Evolutionary conservation across 1,284 basidiomycete genomes (phyloP).

Genomic region (Vanrija humicola): DNA sequence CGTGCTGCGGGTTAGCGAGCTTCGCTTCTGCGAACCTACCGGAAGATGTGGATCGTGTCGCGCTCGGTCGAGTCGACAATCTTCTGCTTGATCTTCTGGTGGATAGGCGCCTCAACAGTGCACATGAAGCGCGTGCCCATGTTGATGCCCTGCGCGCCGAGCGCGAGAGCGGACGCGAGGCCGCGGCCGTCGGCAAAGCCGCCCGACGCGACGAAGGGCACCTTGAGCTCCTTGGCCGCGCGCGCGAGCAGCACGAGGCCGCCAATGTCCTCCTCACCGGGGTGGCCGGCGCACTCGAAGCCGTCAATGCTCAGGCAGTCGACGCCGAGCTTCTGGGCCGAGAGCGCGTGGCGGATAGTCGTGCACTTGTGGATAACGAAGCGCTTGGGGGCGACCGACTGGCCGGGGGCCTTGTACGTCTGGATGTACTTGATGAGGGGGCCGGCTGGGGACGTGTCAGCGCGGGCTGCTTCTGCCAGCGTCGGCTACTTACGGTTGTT

Average conservation of each 20-base stretch:
- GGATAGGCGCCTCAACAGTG: constrained; percentile 65
- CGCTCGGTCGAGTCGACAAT: constrained; percentile 78
- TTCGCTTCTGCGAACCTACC: constrained; percentile 39
- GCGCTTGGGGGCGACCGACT: constrained; percentile 48
- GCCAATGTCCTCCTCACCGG: constrained; percentile 91
- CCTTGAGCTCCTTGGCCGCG: constrained; percentile 75
- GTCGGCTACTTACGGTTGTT: constrained; percentile 64
- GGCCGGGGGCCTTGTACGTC: constrained; percentile 39
- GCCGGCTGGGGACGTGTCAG: constrained; percentile 55
- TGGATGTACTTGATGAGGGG: constrained; percentile 79
- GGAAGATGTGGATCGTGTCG: constrained; percentile 82
- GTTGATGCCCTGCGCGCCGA: constrained; percentile 82
- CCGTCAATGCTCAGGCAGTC: constrained; percentile 85
- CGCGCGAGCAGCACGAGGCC: constrained; percentile 86
- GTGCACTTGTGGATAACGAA: constrained; percentile 90
- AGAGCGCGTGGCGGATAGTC: constrained; percentile 76
- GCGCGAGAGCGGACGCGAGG: constrained; percentile 71
- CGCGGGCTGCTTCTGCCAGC: background rate
- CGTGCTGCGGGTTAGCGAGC: constrained; percentile 46
- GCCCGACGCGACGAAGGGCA: constrained; percentile 86
- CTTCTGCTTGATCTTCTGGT: constrained; percentile 83
- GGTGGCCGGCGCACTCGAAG: constrained; percentile 90
- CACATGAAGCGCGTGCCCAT: constrained; percentile 57
- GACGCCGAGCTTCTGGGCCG: constrained; percentile 71
- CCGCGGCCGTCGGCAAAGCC: constrained; percentile 79